Base-by-base conservation (phyloP, 306 rosid genomes). In the Hippophae rhamnoides region DNA sequence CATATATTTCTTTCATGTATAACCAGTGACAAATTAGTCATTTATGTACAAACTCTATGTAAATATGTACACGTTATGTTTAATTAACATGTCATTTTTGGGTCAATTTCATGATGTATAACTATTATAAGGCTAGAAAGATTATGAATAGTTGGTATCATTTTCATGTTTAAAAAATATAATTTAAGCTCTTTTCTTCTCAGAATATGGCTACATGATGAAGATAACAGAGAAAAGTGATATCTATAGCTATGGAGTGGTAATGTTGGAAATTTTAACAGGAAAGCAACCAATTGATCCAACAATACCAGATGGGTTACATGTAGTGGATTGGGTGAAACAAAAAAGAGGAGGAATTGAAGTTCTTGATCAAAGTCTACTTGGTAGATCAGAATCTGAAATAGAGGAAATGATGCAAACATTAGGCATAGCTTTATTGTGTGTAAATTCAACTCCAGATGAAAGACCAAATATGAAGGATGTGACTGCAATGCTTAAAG, bases 241-340 rank as follows among this genome's bases (percentile, higher is more conserved):
- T 12, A 89, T 92, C 54, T 92, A 92, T 7, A 92, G 98, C 79
- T 87, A 81, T 14, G 98, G 98, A 0, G 80, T 90, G 2, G 95
- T 90, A 1, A 41, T 90, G 43, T 53, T 90, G 63, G 98, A 90
- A 78, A 95, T 87, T 41, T 69, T 92, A 69, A 92, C 96, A 0
- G 98, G 98, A 7, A 92, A 92, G 76, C 98, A 87, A 77, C 96
- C 96, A 5, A 92, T 92, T 31, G 98, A 92, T 76, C 98, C 98
- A n/a, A 92, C 95, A 0, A 87, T 87, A 54, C 89, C 96, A 1
- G 96, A 85, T 1, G 96, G 96, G 10, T 69, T 78, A 55, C 96
- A 92, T 63, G 76, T 90, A 6, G 98, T 85, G 64, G 96, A 92
- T 68, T 92, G 96, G 98, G 98, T 92, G 78, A 83, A 81, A 60